Percentiles rank a stretch among this genome's conserved stretches.
Conservation (phyloP, 1,284 basidiomycete genomes). For the Malassezia japonica region DNA sequence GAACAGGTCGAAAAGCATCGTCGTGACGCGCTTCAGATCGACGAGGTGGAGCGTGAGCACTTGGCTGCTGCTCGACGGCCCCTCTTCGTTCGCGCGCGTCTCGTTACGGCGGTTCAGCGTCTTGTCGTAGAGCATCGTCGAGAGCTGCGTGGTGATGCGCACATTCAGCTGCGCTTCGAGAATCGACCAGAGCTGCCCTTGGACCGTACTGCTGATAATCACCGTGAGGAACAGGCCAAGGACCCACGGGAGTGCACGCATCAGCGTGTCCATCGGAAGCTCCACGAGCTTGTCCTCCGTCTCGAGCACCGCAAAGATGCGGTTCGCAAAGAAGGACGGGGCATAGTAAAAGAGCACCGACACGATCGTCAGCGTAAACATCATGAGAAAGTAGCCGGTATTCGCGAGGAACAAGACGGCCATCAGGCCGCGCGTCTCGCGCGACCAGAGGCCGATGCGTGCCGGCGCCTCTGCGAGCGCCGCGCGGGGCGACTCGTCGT, state of each 20-base stretch:
- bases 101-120: constrained; percentile 5
- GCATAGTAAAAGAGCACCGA: constrained; percentile 10
- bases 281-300: not conserved
- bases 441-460: not conserved
- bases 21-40: constrained; percentile 11
- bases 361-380: constrained; percentile 4
- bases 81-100: not conserved
- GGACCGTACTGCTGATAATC: constrained; percentile 14
- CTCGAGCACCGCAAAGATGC: constrained; percentile 9
- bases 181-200: constrained; percentile 12
- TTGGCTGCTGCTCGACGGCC: not conserved
- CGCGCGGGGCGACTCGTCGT: not conserved
- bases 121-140: constrained; percentile 14
- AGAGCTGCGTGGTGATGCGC: constrained; percentile 14
- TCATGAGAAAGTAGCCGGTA: not conserved
- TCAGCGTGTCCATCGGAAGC: not conserved
- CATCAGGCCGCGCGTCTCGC: not conserved
- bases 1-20: constrained; percentile 12
- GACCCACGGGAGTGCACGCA: constrained; percentile 8
- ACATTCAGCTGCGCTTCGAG: constrained; percentile 11
- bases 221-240: constrained; percentile 10
- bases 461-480: not conserved
- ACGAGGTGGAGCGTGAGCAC: constrained; percentile 15
- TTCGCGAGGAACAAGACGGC: constrained; percentile 5
- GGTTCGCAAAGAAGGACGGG: constrained; percentile 13